Conservation (phyloP, 257 asterid species). For the Scutellaria galericulata region DNA sequence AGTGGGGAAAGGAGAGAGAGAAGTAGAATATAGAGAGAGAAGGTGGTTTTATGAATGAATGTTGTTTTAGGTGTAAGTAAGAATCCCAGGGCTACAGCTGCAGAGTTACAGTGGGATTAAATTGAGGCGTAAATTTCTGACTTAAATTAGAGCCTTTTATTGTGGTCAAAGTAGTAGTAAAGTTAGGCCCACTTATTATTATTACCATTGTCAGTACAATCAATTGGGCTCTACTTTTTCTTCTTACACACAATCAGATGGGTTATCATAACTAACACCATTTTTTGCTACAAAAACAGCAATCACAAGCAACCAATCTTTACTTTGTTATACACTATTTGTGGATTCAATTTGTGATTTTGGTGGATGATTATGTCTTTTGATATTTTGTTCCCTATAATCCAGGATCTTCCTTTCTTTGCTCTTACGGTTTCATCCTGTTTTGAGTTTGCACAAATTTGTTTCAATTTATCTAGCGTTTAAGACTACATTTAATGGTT, state of each 20-base stretch:
- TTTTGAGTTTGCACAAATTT: no score
- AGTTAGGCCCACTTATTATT: conserved; percentile 33
- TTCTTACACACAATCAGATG: conserved; percentile 24
- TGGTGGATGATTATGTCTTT: conserved; percentile 30
- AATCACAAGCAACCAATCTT: conserved; percentile 30
- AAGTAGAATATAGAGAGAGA: background rate
- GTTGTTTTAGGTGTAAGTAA: background rate
- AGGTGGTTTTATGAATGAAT: conserved; percentile 32
- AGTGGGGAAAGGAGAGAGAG: conserved; percentile 1
- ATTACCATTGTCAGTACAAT: conserved; percentile 14
- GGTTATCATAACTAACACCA: conserved; percentile 37
- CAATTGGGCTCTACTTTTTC: conserved; percentile 5
- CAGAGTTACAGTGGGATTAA: conserved; percentile 32
- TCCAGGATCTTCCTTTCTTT: conserved; percentile 36
- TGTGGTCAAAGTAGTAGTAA: conserved; percentile 31
- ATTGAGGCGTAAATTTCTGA: conserved; percentile 48
- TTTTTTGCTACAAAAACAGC: conserved; percentile 33
- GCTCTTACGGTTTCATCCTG: conserved; percentile 19
- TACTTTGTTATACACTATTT: no score
- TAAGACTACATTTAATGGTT: no score
- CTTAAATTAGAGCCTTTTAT: conserved; percentile 6
- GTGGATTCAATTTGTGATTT: no score
- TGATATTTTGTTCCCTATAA: conserved; percentile 27
- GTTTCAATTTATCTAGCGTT: no score
- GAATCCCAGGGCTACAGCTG: background rate